phyloP scores from a whole-genome alignment of 305 asterid species.

The Withania somnifera region DNA sequence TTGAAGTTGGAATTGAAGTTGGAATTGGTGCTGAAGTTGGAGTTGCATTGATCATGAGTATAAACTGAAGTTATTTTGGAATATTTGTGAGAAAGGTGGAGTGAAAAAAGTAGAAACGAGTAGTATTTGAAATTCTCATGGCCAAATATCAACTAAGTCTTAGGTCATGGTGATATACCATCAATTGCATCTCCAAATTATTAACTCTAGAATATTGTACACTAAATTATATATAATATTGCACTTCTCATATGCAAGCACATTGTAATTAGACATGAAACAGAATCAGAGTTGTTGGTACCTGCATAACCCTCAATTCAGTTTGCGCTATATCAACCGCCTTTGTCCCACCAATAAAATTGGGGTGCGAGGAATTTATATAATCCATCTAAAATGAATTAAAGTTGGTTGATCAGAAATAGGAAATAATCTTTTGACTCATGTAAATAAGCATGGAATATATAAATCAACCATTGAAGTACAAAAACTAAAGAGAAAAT shows the following conservation, averaged over 20 bases:
- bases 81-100: too few relatives aligned
- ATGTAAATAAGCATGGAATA: not conserved
- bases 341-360: conserved; percentile 15
- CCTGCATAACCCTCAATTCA: conserved; percentile 8
- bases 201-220: not conserved
- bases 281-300: not conserved
- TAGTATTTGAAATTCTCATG: too few relatives aligned
- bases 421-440: not conserved
- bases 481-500: not conserved
- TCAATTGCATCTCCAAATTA: not conserved
- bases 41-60: too few relatives aligned
- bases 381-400: conserved; percentile 9
- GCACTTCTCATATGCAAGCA: not conserved
- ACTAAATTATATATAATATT: not conserved
- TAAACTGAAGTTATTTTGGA: too few relatives aligned
- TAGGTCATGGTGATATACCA: not conserved
- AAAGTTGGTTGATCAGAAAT: not conserved
- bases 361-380: conserved; percentile 13
- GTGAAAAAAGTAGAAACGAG: too few relatives aligned
- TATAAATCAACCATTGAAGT: not conserved
- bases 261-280: not conserved
- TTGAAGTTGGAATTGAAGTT: too few relatives aligned
- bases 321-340: conserved; percentile 12
- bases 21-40: too few relatives aligned
- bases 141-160: too few relatives aligned